Conservation (phyloP, 225 moss, liverwort and hornwort species). For the Neckera pumila region DNA sequence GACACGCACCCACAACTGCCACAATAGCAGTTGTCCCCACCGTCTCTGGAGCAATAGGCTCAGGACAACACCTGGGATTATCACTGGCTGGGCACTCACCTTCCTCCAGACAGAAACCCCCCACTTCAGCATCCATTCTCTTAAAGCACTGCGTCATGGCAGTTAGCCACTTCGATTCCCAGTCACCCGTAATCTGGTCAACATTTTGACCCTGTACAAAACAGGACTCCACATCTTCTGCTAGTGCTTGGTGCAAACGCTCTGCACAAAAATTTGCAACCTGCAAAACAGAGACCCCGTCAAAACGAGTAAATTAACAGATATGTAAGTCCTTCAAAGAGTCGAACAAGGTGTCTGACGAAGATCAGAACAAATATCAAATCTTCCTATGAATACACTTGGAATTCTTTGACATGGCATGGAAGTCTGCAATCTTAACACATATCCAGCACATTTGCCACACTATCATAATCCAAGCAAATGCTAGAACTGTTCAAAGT, state of each 20-base stretch:
- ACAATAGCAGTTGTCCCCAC: conserved; percentile 89
- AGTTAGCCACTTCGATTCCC: conserved; percentile 48
- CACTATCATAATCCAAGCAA: background rate
- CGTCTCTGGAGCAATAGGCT: conserved; percentile 86
- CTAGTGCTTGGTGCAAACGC: conserved; percentile 63
- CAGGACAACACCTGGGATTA: conserved; percentile 37
- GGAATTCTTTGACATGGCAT: too few species aligned
- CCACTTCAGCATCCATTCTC: conserved; percentile 87
- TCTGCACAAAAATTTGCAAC: conserved; percentile 78
- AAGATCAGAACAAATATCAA: too few species aligned
- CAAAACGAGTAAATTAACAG: too few species aligned
- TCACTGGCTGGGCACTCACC: conserved; percentile 37
- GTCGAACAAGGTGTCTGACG: too few species aligned
- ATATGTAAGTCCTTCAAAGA: too few species aligned
- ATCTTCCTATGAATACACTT: accelerated
- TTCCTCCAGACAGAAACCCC: conserved; percentile 60
- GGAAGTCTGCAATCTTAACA: background rate
- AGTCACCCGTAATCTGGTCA: background rate
- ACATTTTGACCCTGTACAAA: conserved; percentile 14
- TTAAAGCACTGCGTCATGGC: conserved; percentile 75
- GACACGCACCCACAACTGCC: conserved; percentile 69
- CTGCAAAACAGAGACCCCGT: conserved; percentile 1
- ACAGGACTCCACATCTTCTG: conserved; percentile 53
- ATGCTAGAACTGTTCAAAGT: too few species aligned
- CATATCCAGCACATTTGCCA: background rate